Conservation (phyloP, 352 stramenopile species). For the Pythium grandisporangium region DNA sequence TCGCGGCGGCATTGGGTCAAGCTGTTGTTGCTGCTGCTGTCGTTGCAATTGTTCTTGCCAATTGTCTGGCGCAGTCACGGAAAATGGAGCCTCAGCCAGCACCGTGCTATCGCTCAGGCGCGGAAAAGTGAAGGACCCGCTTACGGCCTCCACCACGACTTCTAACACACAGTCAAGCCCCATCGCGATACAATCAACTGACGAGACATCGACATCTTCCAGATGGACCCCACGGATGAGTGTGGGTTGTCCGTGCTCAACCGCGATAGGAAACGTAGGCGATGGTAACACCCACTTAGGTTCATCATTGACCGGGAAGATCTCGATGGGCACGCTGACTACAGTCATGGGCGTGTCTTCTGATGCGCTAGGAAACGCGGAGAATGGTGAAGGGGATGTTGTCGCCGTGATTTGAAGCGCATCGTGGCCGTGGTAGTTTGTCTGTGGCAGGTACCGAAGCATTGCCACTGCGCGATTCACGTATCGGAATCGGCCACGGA, state of each 20-base stretch:
- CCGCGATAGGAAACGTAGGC: background rate
- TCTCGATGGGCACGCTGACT: slow-evolving; percentile 16
- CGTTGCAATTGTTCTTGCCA: too few relatives aligned
- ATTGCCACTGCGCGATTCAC: slow-evolving; percentile 28
- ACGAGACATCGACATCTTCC: slow-evolving; percentile 29
- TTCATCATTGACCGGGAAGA: slow-evolving; percentile 47
- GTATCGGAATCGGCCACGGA: slow-evolving; percentile 5
- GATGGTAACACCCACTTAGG: slow-evolving; percentile 37
- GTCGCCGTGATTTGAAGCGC: slow-evolving; percentile 22
- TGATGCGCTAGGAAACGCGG: too few relatives aligned
- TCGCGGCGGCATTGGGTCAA: too few relatives aligned
- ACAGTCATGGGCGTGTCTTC: too few relatives aligned
- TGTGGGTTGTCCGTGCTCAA: slow-evolving; percentile 10
- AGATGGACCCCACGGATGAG: slow-evolving; percentile 30
- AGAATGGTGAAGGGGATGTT: slow-evolving; percentile 31
- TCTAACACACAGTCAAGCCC: slow-evolving; percentile 45
- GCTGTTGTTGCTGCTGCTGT: too few relatives aligned
- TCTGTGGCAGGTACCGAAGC: slow-evolving; percentile 28
- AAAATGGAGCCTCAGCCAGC: background rate
- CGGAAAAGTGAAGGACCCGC: slow-evolving; percentile 28
- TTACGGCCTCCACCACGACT: slow-evolving; percentile 33
- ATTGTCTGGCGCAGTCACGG: background rate
- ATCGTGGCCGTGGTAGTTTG: slow-evolving; percentile 38
- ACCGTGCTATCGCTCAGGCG: slow-evolving; percentile 2
- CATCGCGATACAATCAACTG: slow-evolving; percentile 10